Conservation (phyloP, 139 green algal species). For the Chlorella ohadii region DNA sequence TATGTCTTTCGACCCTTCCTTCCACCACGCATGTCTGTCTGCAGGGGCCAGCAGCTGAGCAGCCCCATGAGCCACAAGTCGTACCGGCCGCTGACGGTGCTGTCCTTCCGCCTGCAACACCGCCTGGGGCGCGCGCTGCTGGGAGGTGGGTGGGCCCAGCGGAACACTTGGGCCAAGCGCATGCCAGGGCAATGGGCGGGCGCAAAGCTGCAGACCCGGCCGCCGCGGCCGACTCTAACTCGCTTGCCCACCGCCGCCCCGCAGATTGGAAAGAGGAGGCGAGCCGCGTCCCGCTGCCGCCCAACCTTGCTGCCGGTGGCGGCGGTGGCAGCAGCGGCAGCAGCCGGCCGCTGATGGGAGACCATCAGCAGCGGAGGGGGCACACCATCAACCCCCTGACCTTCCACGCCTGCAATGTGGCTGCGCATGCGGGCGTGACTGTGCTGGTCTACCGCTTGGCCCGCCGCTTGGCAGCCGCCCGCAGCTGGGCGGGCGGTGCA, state of each 20-base stretch:
- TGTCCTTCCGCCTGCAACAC: slow-evolving; percentile 60
- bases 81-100: slow-evolving; percentile 75
- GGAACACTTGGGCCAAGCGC: too few species aligned
- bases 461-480: slow-evolving; percentile 10
- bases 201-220: too few species aligned
- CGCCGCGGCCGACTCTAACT: too few species aligned
- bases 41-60: slow-evolving; percentile 78
- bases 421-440: slow-evolving; percentile 62
- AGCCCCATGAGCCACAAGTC: slow-evolving; percentile 81
- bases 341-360: background rate
- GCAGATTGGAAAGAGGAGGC: too few species aligned
- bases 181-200: too few species aligned
- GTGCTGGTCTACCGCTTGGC: slow-evolving; percentile 55
- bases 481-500: too few species aligned
- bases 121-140: slow-evolving; percentile 16
- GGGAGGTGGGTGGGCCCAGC: background rate
- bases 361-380: background rate
- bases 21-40: too few species aligned
- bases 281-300: too few species aligned
- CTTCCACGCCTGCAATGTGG: slow-evolving; percentile 68
- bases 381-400: slow-evolving; percentile 53
- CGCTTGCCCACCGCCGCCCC: too few species aligned
- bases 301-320: background rate
- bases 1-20: too few species aligned
- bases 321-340: background rate